Conservation (phyloP, 2,329 filamentous ascomycete genomes). For the Dryadomyces quercus-mongolicae region DNA sequence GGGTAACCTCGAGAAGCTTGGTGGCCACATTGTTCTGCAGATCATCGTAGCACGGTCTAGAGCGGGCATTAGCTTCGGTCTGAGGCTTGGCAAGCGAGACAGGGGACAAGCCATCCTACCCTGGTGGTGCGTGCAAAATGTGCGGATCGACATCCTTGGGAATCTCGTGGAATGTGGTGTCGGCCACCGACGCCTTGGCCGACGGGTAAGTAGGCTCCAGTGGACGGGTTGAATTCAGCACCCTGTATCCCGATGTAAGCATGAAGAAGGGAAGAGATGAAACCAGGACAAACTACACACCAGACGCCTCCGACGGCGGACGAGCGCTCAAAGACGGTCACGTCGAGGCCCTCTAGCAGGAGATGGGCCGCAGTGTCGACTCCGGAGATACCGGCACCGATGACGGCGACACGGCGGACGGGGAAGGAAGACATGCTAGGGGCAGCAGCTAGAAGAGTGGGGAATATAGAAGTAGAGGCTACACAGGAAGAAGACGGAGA, state of each 20-base stretch:
- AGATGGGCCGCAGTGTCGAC: conserved; percentile 26
- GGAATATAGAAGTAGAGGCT: background rate
- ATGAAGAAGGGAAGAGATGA: background rate
- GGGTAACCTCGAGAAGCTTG: conserved; percentile 29
- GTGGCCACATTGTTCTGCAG: conserved; percentile 68
- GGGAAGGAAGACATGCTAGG: background rate
- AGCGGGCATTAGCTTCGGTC: conserved; percentile 1
- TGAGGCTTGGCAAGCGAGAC: background rate
- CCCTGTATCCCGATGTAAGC: background rate
- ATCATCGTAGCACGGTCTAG: conserved; percentile 37
- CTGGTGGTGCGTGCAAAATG: conserved; percentile 8
- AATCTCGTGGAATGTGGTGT: conserved; percentile 20
- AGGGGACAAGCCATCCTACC: background rate
- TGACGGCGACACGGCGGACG: conserved; percentile 20
- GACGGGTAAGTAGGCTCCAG: conserved; percentile 22
- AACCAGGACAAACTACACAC: conserved; percentile 8
- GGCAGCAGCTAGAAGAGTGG: background rate
- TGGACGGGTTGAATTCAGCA: conserved; percentile 19
- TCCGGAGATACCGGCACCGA: conserved; percentile 28
- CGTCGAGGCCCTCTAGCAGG: conserved; percentile 20
- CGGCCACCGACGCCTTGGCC: conserved; percentile 16
- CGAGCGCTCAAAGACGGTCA: conserved; percentile 26
- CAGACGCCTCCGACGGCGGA: conserved; percentile 24
- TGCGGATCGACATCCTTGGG: conserved; percentile 28
- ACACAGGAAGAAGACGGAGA: too few species aligned